phyloP scores from a whole-genome alignment of 2,329 filamentous ascomycete species.

The Neospermospora avenae region DNA sequence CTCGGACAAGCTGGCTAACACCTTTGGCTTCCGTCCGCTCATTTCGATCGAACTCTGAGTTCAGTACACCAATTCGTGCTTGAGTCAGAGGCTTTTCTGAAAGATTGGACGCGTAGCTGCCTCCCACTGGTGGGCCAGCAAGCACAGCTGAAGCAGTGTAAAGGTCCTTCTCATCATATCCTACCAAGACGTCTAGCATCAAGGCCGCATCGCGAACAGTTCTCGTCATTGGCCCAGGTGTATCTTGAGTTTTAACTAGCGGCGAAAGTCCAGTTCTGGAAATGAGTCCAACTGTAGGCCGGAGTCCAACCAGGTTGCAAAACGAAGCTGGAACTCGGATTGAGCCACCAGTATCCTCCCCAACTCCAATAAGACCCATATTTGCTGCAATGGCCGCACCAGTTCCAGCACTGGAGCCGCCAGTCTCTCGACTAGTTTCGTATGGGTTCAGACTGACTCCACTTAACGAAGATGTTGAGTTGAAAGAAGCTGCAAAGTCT shows the following conservation, averaged over 20 bases:
- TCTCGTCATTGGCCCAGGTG: constrained; percentile 34
- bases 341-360: constrained; percentile 20
- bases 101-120: constrained; percentile 31
- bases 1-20: constrained; percentile 28
- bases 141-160: constrained; percentile 29
- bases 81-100: constrained; percentile 18
- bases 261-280: constrained; percentile 31
- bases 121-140: constrained; percentile 27
- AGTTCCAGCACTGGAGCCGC: constrained; percentile 48
- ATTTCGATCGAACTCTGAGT: constrained; percentile 29
- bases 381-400: constrained; percentile 43
- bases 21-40: constrained; percentile 23
- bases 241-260: constrained; percentile 32
- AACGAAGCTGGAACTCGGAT: constrained; percentile 24
- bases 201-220: constrained; percentile 33
- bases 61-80: constrained; percentile 32
- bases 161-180: constrained; percentile 31
- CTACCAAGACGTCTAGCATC: constrained; percentile 34
- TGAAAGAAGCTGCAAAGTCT: constrained; percentile 20
- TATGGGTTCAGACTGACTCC: constrained; percentile 20
- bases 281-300: constrained; percentile 20
- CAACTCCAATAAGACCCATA: constrained; percentile 37
- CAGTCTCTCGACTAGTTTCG: constrained; percentile 31
- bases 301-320: constrained; percentile 22
- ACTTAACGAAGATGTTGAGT: constrained; percentile 19